Base-by-base conservation (phyloP, 2,329 filamentous ascomycete genomes). In the Anthostomella pinea region DNA sequence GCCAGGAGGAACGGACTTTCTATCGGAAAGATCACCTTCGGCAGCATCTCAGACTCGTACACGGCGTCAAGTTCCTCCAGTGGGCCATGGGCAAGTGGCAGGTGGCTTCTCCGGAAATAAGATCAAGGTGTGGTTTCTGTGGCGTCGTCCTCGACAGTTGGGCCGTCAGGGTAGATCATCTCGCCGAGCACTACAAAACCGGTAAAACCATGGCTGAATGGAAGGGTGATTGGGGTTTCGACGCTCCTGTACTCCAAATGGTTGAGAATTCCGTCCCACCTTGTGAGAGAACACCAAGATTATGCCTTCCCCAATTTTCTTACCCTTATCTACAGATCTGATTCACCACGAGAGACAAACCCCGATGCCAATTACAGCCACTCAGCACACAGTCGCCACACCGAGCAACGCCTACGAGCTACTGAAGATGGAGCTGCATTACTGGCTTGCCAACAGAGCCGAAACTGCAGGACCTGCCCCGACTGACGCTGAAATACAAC, bases 221-320 rank as follows among this genome's bases (percentile, higher is more conserved):
- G 79, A 79, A 81, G 68, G 79, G 79, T 65, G 79, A 80, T 60
- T 82, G 79, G 78, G 79, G 79, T 68, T 82, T 83, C 45, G 79
- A 82, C 37, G 64, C 66, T 18, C 71, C 75, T 22, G 72, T 83
- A 26, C 65, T 80, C 48, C 69, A 78, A 44, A 73, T 81, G 67
- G 73, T 83, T 51, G 79, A 83, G 59, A 82, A 82, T 53, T 78
- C 77, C 30, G 80, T 83, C 39, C 79, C 79, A 35, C 78, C 79
- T 32, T 82, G 76, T 79, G 70, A 67, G 73, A 64, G 63, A 56
- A 57, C 56, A 51, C n/a, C 6, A 27, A 32, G 3, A 43, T 60
- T 30, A 56, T 53, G 39, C 60, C 55, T 59, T 55, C 57, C 41
- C 62, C 29, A 45, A 27, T 20, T 33, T 25, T 63, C 65, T 71